Base-by-base conservation (phyloP, 2,329 filamentous ascomycete species). In the Lachnellula arida region DNA sequence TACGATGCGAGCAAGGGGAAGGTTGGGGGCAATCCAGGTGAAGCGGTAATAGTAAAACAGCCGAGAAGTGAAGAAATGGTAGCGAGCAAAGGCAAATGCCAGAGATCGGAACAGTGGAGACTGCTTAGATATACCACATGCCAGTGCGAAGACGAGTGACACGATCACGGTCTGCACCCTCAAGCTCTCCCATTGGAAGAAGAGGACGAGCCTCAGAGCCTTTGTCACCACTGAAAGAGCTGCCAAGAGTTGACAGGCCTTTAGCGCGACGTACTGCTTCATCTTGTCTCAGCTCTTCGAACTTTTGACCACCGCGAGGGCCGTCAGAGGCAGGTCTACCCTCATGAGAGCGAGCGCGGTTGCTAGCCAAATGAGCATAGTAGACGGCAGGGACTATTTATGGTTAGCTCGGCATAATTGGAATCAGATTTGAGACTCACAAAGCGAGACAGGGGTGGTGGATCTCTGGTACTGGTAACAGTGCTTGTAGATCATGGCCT, bases 401-500 rank as follows among this genome's bases (percentile, higher is more conserved):
- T 62, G 46, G 44, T 58, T 46, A 58, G 50, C 43, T 19, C 15
- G 25, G 23, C 50, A 59, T 51, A 37, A 46, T 48, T 6, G 64
- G 70, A 64, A 68, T 72, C 72, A 94, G 73, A 3, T 28, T 8
- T 17, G 34, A 34, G 37, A 65, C 65, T 67, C 63, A 68, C 67
- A 67, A 0, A 70, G 40, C 0, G 92, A 97, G 0, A 99, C 92
- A 0, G 94, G 91, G 0, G 93, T 97, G 0, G 92, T 97, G 0
- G 92, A 94, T 15, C 94, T 85, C 54, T 88, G 86, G 68, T 96
- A 99, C 54, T 96, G 91, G 72, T 96, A 99, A 46, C 88, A 96
- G 60, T 97, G 91, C 63, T 96, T 88, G 66, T 97, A 97, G 22
- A 97, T 87, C 81, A 97, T 88, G 54, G 86, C 86, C 67, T 96